phyloP scores from a whole-genome alignment of 148 eudicot genomes.

The Bassia scoparia region DNA sequence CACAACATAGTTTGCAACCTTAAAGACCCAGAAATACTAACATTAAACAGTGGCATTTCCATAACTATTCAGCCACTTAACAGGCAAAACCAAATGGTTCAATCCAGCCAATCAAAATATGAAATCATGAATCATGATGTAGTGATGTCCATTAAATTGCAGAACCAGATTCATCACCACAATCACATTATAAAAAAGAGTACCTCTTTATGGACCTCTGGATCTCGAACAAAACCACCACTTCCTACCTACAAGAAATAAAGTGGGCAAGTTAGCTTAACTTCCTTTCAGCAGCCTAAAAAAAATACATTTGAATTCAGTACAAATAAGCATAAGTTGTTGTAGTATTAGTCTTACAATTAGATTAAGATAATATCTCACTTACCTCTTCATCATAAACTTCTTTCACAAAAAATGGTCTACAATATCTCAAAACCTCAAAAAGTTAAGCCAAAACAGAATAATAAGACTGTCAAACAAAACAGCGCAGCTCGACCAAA shows the following conservation, averaged over 20 bases:
- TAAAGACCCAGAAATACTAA: background rate
- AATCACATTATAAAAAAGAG: background rate
- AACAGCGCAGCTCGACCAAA: too few relatives aligned
- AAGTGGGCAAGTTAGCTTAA: background rate
- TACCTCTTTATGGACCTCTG: constrained; percentile 88
- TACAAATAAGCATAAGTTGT: too few relatives aligned
- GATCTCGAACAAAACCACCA: constrained; percentile 94
- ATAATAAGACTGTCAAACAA: too few relatives aligned
- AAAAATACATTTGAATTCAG: too few relatives aligned
- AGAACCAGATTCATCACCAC: background rate
- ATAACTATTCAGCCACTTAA: background rate
- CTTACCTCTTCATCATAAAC: too few relatives aligned
- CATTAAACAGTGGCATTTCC: background rate
- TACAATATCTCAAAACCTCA: too few relatives aligned
- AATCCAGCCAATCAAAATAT: background rate
- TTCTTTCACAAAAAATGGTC: too few relatives aligned
- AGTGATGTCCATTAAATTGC: background rate
- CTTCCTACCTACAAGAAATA: constrained; percentile 70
- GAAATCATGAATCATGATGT: too few relatives aligned
- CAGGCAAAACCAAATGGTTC: background rate
- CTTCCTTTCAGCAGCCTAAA: background rate
- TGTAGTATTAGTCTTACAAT: too few relatives aligned
- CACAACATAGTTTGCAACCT: background rate
- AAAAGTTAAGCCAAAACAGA: too few relatives aligned
- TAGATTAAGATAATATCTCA: too few relatives aligned